Evolutionary conservation across 805 yeast species (phyloP).

Genomic region (Saccharomycopsis synnaedendra): DNA sequence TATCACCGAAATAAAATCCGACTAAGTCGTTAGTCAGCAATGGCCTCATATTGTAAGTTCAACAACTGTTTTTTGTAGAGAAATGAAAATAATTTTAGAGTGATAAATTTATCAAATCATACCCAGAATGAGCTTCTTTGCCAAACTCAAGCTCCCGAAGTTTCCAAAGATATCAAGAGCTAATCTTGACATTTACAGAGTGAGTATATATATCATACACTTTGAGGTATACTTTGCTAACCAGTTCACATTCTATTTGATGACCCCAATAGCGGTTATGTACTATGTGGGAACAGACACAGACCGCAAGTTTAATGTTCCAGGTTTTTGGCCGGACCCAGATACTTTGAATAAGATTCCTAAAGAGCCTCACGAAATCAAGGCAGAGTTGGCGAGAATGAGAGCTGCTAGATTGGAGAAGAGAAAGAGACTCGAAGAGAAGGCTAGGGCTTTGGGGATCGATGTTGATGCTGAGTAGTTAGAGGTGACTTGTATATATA

Average conservation of each 20-base stretch:
- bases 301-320: slow-evolving; percentile 77
- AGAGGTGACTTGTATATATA: too few relatives aligned
- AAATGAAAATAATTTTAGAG: too few relatives aligned
- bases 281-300: slow-evolving; percentile 87
- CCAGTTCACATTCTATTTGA: slow-evolving; percentile 69
- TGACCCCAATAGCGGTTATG: slow-evolving; percentile 88
- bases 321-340: slow-evolving; percentile 97
- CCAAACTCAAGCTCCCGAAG: slow-evolving; percentile 3
- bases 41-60: too few relatives aligned
- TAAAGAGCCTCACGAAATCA: slow-evolving; percentile 83
- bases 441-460: slow-evolving; percentile 36
- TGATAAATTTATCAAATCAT: too few relatives aligned
- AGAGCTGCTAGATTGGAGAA: slow-evolving; percentile 64
- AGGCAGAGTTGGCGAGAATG: slow-evolving; percentile 84
- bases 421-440: slow-evolving; percentile 61
- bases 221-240: slow-evolving; percentile 5
- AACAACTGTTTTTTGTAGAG: too few relatives aligned
- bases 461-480: slow-evolving; percentile 3
- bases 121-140: not conserved
- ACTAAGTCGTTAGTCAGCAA: too few relatives aligned
- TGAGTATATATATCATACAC: slow-evolving; percentile 1
- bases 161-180: slow-evolving; percentile 13
- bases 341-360: slow-evolving; percentile 84
- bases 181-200: slow-evolving; percentile 16
- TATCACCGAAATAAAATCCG: too few relatives aligned